Evolutionary conservation across 1,284 basidiomycete species (phyloP).

Genomic region (Phellinidium pouzarii): DNA sequence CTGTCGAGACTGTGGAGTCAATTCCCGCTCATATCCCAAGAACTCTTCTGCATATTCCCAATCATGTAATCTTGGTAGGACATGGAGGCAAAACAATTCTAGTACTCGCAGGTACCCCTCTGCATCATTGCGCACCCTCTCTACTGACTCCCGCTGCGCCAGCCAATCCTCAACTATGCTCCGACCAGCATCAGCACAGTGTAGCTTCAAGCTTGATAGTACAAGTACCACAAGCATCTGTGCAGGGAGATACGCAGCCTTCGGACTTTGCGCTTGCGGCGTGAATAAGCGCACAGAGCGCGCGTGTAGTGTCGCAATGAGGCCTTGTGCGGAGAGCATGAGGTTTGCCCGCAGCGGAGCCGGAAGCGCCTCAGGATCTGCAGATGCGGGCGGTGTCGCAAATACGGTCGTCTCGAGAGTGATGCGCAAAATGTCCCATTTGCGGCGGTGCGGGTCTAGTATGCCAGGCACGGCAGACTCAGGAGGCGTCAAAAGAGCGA

Average conservation of each 20-base stretch:
- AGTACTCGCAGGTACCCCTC: constrained; percentile 66
- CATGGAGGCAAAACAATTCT: constrained; percentile 65
- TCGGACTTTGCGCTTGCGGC: constrained; percentile 33
- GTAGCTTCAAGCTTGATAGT: constrained; percentile 60
- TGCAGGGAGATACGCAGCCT: constrained; percentile 54
- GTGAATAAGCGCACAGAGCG: constrained; percentile 65
- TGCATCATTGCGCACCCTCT: constrained; percentile 28
- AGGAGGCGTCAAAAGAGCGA: constrained; percentile 51
- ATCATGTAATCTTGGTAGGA: constrained; percentile 62
- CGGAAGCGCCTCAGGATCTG: constrained; percentile 37
- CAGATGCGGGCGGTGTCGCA: constrained; percentile 39
- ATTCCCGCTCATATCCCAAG: constrained; percentile 60
- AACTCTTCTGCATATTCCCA: constrained; percentile 76
- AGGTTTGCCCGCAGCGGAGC: constrained; percentile 43
- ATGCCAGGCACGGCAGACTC: constrained; percentile 32
- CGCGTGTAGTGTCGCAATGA: constrained; percentile 49
- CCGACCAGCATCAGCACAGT: constrained; percentile 51
- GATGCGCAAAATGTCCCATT: constrained; percentile 79
- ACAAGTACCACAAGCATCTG: constrained; percentile 63
- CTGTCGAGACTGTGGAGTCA: constrained; percentile 42
- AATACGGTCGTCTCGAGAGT: constrained; percentile 73
- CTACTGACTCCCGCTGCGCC: constrained; percentile 38
- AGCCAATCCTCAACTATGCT: constrained; percentile 73
- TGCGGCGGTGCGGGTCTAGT: constrained; percentile 51
- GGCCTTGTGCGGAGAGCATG: constrained; percentile 48